Conservation (phyloP, 2,329 filamentous ascomycete genomes). For the Venturia effusa region DNA sequence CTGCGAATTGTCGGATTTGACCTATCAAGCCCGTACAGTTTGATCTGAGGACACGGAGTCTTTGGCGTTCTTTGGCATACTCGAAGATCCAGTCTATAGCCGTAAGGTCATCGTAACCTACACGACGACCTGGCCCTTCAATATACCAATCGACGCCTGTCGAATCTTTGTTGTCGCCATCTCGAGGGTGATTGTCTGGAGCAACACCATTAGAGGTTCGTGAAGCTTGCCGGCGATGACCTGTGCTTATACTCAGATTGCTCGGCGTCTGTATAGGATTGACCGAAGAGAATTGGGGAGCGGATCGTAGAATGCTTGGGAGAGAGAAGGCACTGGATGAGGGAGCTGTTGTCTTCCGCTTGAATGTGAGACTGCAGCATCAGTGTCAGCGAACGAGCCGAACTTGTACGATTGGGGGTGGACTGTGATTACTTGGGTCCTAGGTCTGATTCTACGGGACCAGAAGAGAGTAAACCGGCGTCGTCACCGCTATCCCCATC, state of each 20-base stretch:
- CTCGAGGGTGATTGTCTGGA: conserved; percentile 27
- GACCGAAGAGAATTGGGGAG: conserved; percentile 20
- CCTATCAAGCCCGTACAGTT: conserved; percentile 61
- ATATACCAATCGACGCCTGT: conserved; percentile 66
- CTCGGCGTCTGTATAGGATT: conserved; percentile 17
- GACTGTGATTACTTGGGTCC: conserved; percentile 29
- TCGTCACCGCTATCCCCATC: conserved; percentile 39
- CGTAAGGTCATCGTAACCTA: conserved; percentile 91
- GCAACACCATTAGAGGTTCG: conserved; percentile 31
- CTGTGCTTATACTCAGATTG: conserved; percentile 6
- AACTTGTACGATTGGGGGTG: not conserved
- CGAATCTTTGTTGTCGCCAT: conserved; percentile 34
- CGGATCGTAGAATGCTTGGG: conserved; percentile 30
- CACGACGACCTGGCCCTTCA: conserved; percentile 77
- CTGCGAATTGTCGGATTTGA: conserved; percentile 60
- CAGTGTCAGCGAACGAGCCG: not conserved
- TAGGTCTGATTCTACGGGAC: conserved; percentile 43
- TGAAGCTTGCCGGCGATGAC: conserved; percentile 17
- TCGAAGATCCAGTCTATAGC: conserved; percentile 99
- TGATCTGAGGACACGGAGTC: conserved; percentile 64
- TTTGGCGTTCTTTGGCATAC: conserved; percentile 89
- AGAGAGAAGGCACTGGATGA: conserved; percentile 27
- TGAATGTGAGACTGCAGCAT: conserved; percentile 51
- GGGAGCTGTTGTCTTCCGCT: conserved; percentile 50
- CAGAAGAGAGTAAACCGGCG: conserved; percentile 40